Conservation (phyloP, 352 stramenopile species). For the Pythium volutum region DNA sequence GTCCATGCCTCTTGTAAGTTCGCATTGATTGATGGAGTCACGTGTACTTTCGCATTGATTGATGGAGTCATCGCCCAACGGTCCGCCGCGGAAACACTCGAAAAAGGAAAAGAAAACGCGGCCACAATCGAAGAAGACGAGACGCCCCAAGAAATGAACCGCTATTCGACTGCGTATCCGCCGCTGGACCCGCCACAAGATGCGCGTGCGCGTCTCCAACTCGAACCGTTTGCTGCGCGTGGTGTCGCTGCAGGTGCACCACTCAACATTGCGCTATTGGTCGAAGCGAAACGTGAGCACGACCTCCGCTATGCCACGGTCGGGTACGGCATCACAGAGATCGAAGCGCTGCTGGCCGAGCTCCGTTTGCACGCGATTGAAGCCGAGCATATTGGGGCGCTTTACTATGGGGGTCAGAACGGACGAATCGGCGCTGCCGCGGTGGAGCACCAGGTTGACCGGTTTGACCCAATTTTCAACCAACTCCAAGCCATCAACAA, state of each 20-base stretch:
- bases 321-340: neutral
- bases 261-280: conserved; percentile 46
- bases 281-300: conserved; percentile 36
- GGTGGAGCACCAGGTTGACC: neutral
- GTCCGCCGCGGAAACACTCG: no score
- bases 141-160: no score
- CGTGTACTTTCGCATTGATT: no score
- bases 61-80: no score
- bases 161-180: no score
- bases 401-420: neutral
- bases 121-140: no score
- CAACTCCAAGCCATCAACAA: neutral
- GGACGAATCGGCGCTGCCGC: neutral
- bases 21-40: no score
- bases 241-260: conserved; percentile 25
- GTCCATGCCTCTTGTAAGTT: no score
- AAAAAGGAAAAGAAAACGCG: no score
- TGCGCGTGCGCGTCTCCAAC: conserved; percentile 66
- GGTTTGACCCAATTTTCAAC: neutral
- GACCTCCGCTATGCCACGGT: neutral
- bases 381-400: neutral
- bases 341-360: neutral
- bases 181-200: conserved; percentile 39
- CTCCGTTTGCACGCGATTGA: neutral
- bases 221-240: conserved; percentile 67